Percentiles rank a stretch among this genome's conserved stretches.
Conservation (phyloP, 192 early-diverging fungal genomes). For the Funneliformis geosporum region DNA sequence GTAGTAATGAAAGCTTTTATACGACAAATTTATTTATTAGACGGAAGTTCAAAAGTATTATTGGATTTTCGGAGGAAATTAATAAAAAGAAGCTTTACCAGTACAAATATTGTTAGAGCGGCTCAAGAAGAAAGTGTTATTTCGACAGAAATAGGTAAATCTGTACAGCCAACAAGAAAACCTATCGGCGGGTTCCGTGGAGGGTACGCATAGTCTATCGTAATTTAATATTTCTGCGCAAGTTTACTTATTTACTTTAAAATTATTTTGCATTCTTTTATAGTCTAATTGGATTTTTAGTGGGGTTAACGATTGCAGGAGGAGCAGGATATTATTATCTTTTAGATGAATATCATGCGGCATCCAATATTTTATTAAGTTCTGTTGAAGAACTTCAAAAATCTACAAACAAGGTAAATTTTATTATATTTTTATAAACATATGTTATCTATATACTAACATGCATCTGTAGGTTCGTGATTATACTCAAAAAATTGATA, state of each 20-base stretch:
- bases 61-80: not conserved
- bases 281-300: slow-evolving; percentile 77
- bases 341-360: slow-evolving; percentile 82
- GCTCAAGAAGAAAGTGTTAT: not conserved
- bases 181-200: slow-evolving; percentile 7
- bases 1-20: not conserved
- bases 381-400: slow-evolving; percentile 79
- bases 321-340: slow-evolving; percentile 81
- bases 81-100: not conserved
- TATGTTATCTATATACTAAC: not conserved
- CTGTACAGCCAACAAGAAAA: slow-evolving; percentile 20
- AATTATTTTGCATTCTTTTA: not conserved
- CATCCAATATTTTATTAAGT: slow-evolving; percentile 67
- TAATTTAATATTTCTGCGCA: not conserved
- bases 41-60: not conserved
- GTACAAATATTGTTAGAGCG: not conserved
- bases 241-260: not conserved
- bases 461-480: slow-evolving; percentile 54
- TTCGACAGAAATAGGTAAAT: not conserved
- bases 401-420: slow-evolving; percentile 69
- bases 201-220: not conserved
- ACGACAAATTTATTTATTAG: not conserved
- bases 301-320: slow-evolving; percentile 73
- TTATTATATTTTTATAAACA: not conserved
- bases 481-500: slow-evolving; percentile 78